These are phyloP conservation scores for Leccinum rimulosum DNA, from an alignment of 768 basidiomycete species.

Conservation along the genomic window DNA sequence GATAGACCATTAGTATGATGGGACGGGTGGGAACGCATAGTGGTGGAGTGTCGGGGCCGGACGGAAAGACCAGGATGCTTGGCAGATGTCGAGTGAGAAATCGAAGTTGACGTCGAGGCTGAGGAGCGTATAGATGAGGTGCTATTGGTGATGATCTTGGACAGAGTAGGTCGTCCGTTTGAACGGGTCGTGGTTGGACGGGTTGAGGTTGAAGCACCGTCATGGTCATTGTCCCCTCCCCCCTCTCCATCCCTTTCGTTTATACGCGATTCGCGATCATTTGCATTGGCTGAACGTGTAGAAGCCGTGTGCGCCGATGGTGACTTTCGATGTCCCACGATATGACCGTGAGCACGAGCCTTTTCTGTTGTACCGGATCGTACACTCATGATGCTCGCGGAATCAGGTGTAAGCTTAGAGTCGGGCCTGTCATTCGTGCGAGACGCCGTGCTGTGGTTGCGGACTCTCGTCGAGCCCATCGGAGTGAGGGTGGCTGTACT, in stretches of 20 bases:
- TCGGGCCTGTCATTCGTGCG: slow-evolving; percentile 52
- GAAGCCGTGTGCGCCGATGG: slow-evolving; percentile 19
- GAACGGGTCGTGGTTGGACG: slow-evolving; percentile 6
- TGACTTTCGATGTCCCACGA: slow-evolving; percentile 19
- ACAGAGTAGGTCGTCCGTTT: slow-evolving; percentile 27
- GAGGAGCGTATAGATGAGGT: slow-evolving; percentile 25
- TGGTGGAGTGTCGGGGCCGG: slow-evolving; percentile 21
- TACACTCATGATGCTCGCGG: slow-evolving; percentile 25
- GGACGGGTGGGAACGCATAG: slow-evolving; percentile 25
- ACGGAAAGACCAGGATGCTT: slow-evolving; percentile 17
- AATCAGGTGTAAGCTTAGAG: slow-evolving; percentile 65
- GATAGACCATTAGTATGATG: slow-evolving; percentile 25
- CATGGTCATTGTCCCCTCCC: slow-evolving; percentile 11
- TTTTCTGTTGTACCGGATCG: slow-evolving; percentile 28
- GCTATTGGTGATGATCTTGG: slow-evolving; percentile 27
- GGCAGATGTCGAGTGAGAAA: slow-evolving; percentile 8
- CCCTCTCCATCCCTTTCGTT: slow-evolving; percentile 5
- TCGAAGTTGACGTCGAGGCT: slow-evolving; percentile 9
- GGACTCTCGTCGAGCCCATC: slow-evolving; percentile 15
- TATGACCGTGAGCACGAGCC: slow-evolving; percentile 15
- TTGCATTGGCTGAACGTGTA: slow-evolving; percentile 1
- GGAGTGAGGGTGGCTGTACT: slow-evolving; percentile 33
- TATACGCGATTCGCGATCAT: neutral
- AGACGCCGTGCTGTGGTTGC: slow-evolving; percentile 28
- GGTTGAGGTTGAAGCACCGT: slow-evolving; percentile 16